Conservation (phyloP, 139 green algal species). For the Chlamydomonas schloesseri region DNA sequence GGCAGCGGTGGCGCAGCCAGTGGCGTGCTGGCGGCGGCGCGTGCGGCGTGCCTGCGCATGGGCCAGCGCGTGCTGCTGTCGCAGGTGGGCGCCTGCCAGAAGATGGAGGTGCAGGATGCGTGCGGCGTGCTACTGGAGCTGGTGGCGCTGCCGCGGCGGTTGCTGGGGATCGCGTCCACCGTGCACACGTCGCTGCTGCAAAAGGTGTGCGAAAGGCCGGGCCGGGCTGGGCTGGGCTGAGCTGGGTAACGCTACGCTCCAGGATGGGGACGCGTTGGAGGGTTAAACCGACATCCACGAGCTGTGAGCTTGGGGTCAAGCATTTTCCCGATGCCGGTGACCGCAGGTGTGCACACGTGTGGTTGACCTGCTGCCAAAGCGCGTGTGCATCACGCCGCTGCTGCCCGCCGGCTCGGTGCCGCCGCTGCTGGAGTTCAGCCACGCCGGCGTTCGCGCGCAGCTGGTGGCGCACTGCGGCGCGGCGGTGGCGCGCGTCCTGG, state of each 20-base stretch:
- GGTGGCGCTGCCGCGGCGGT: conserved; percentile 36
- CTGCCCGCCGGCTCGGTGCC: conserved; percentile 35
- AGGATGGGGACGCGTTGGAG: no score
- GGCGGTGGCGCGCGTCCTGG: conserved; percentile 25
- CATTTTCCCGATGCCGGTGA: neutral
- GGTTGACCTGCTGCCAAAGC: conserved; percentile 37
- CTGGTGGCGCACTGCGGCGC: conserved; percentile 20
- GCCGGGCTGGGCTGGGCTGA: no score
- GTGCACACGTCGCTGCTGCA: conserved; percentile 38
- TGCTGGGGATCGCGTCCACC: conserved; percentile 15
- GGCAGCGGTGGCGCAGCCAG: neutral
- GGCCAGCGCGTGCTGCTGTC: conserved; percentile 26
- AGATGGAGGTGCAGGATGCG: conserved; percentile 46
- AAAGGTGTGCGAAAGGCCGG: neutral
- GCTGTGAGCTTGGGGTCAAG: no score
- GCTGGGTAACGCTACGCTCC: no score
- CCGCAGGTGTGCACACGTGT: conserved; percentile 20
- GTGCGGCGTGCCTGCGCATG: conserved; percentile 24
- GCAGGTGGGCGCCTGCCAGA: conserved; percentile 25
- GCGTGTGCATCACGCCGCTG: conserved; percentile 37
- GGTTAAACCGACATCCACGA: no score
- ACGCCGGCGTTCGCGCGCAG: conserved; percentile 21
- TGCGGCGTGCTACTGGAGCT: conserved; percentile 42
- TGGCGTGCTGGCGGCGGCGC: conserved; percentile 1
- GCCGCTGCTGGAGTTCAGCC: conserved; percentile 31